Evolutionary conservation across 495 filamentous ascomycete species (phyloP), one percentile per base, ranked within the genome.

Genomic region (Mycothermus thermophilus): DNA sequence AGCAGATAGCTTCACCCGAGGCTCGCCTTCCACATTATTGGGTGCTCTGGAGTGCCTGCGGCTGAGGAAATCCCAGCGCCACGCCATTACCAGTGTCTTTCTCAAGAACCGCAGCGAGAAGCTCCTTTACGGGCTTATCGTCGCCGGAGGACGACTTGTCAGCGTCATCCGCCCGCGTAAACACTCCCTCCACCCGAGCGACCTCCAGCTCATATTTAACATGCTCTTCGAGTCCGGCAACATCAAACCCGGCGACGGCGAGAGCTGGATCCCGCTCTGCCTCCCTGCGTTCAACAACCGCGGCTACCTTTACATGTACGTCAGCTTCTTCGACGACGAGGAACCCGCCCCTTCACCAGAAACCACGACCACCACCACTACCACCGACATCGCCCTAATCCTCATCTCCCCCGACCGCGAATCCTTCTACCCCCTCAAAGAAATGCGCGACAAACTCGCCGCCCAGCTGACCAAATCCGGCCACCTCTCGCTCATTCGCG

Each of bases 261-360:
- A 99, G 54, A 94, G 87, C 47, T 96, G 92, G 92, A 88, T 94
- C 24, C 92, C 92, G 2, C 69, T 99, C 6, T 96, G 92, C 46
- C 71, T 99, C 8, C 92, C 92, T 8, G 87, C 85, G 5, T 99
- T 99, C 63, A 99, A 99, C 62, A 93, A 81, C 49, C 80, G 76
- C 30, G 92, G 92, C n/a, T 96, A 90, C 53, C 69, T 99, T 2
- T 94, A 96, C 62, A 95, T 95, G 83, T 99, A 95, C 52, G 88
- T 96, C 53, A 90, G 82, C 59, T 99, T 95, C 51, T 69, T 96
- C 34, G 66, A 70, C 43, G 30, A 35, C 10, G 32, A 27, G 9
- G 27, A 26, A 4, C 54, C 55, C n/a, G 55, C 27, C 3, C 17
- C 8, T 11, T 14, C 33, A 24, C 19, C 24, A 57, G 56, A 26